phyloP scores from a whole-genome alignment of 73 alveolate genomes.

The Blepharisma japonicum region DNA sequence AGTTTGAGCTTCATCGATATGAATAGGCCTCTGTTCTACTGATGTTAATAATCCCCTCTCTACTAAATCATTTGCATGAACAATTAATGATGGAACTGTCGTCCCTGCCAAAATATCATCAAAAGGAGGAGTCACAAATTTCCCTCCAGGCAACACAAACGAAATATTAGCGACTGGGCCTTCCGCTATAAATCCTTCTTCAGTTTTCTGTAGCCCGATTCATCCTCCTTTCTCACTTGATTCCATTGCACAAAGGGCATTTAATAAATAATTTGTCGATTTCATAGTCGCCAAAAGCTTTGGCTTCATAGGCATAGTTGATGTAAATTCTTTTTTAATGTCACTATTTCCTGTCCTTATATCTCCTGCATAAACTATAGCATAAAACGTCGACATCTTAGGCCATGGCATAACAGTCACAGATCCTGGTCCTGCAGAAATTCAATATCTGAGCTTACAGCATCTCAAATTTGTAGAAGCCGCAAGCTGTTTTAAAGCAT shows the following conservation, averaged over 20 bases:
- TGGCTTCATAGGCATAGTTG: not conserved
- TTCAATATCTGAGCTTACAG: conserved; percentile 7
- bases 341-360: too few species aligned
- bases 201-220: not conserved
- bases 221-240: conserved; percentile 13
- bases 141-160: not conserved
- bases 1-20: conserved; percentile 7
- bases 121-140: conserved; percentile 11
- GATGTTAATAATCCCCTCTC: not conserved
- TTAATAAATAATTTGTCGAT: conserved; percentile 15
- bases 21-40: not conserved
- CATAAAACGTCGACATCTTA: conserved; percentile 24
- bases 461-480: not conserved
- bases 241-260: conserved; percentile 32
- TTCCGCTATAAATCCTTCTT: conserved; percentile 3
- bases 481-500: not conserved
- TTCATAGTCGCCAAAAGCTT: conserved; percentile 1
- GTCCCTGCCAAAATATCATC: conserved; percentile 23
- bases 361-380: not conserved
- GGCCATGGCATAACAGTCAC: not conserved
- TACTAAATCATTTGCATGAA: not conserved
- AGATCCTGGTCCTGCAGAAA: conserved; percentile 30
- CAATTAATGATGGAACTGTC: not conserved
- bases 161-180: conserved; percentile 7
- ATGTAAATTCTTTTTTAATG: not conserved